Conservation (phyloP, 768 basidiomycete genomes). For the Termitomyces sp. region DNA sequence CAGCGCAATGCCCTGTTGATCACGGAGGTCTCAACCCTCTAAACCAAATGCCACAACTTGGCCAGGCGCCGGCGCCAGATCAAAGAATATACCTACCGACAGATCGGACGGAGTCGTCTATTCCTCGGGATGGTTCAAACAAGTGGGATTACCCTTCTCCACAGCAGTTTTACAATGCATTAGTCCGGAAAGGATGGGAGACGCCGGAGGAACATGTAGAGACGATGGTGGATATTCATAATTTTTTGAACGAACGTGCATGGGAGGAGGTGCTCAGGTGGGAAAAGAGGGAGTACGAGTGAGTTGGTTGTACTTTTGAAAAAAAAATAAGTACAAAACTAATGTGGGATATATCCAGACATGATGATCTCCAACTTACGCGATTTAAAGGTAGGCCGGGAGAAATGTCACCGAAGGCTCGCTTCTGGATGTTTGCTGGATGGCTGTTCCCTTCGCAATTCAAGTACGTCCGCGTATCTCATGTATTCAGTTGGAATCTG, state of each 20-base stretch:
- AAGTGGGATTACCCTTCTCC: constrained; percentile 97
- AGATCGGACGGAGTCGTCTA: constrained; percentile 74
- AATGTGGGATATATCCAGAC: constrained; percentile 31
- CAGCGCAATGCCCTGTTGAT: constrained; percentile 60
- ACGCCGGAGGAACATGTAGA: constrained; percentile 95
- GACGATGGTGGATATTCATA: constrained; percentile 97
- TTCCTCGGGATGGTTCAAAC: constrained; percentile 58
- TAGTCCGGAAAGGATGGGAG: constrained; percentile 95
- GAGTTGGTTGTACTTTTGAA: constrained; percentile 22
- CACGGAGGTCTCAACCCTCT: constrained; percentile 57
- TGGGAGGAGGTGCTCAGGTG: constrained; percentile 94
- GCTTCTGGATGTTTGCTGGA: constrained; percentile 80
- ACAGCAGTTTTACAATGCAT: constrained; percentile 97
- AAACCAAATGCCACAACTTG: constrained; percentile 87
- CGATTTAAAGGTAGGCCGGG: constrained; percentile 89
- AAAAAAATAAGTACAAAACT: background rate
- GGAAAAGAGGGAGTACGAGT: constrained; percentile 73
- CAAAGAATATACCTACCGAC: constrained; percentile 64
- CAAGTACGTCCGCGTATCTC: constrained; percentile 52
- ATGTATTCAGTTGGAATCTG: background rate
- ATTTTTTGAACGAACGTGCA: constrained; percentile 94
- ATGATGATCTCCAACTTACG: constrained; percentile 67
- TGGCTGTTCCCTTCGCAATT: constrained; percentile 87
- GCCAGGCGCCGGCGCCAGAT: constrained; percentile 57
- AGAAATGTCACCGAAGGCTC: constrained; percentile 91